Base-by-base conservation (phyloP, 2,329 filamentous ascomycete genomes). In the Lithohypha guttulata region DNA sequence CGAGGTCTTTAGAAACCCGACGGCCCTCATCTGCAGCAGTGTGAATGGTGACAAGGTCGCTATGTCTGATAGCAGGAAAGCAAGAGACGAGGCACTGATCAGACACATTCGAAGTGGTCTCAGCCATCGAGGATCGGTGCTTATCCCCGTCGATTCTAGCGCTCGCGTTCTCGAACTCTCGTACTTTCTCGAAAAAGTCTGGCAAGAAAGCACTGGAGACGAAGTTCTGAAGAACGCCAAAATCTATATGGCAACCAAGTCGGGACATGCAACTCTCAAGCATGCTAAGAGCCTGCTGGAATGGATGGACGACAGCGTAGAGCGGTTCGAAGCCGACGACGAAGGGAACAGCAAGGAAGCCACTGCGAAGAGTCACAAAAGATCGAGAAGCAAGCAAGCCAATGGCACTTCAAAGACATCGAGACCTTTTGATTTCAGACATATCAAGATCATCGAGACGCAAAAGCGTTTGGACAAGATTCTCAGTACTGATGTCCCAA, bases 261-360 rank as follows among this genome's bases (percentile, higher is more conserved):
- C 85, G 45, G 82, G 84, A 47, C 80, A 84, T 42, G 87, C 85
- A 46, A 93, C 87, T 0, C 83, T 96, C 70, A 75, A 85, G 37
- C 84, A 95, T 50, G 84, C 89, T 18, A 75, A 87, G 49, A 95
- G 89, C 58, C 93, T 98, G 84, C 68, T 98, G 21, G 91, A 98
- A 56, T 98, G 91, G 91, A 96, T 98, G 87, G 87, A 96, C 55
- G 87, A 95, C 54, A 81, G 79, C 42, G 93, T 98, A 43, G 81
- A 93, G 28, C 79, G 86, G 39, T 89, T 96, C 53, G 93, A 94
- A 45, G 87, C 94, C 57, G 68, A 60, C 1, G 61, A 65, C 42
- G 61, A 62, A 23, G 57, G 55, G 17, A 61, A 65, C 41, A 55
- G 53, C 36, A 25, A 37, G 4, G 51, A 52, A 5, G 43, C 23